phyloP scores from a whole-genome alignment of 192 early-diverging fungal genomes.

The Linnemannia elongata region DNA sequence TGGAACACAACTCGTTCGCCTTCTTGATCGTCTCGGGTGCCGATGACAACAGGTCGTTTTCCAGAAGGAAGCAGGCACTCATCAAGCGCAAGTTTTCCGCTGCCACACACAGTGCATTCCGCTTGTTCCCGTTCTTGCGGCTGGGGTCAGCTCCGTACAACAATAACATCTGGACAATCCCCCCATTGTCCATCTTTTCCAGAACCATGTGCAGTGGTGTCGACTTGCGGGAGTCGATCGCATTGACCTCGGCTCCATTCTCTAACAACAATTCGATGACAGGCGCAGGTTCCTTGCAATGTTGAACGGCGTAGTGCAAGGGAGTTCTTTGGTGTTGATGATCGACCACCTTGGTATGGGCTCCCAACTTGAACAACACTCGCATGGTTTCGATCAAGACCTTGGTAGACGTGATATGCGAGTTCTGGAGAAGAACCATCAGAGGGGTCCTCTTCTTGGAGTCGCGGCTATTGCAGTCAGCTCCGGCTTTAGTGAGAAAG shows the following conservation, averaged over 20 bases:
- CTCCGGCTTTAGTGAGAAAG: constrained; percentile 46
- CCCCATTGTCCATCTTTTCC: constrained; percentile 50
- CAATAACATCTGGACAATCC: constrained; percentile 53
- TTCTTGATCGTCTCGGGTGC: constrained; percentile 54
- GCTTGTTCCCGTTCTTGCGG: constrained; percentile 46
- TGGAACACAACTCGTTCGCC: constrained; percentile 50
- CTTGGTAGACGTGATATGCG: constrained; percentile 42
- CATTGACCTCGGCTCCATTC: constrained; percentile 54
- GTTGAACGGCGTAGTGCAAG: constrained; percentile 45
- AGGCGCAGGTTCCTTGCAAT: constrained; percentile 44
- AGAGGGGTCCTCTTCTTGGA: constrained; percentile 53
- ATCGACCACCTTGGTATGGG: constrained; percentile 37
- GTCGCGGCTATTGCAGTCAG: constrained; percentile 49
- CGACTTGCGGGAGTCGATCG: constrained; percentile 28
- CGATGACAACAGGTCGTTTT: constrained; percentile 54
- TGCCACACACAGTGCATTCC: constrained; percentile 45
- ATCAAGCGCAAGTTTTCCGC: constrained; percentile 54
- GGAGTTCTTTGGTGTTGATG: constrained; percentile 41
- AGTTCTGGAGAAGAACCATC: constrained; percentile 39
- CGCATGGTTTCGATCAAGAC: constrained; percentile 45
- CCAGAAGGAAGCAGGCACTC: constrained; percentile 57
- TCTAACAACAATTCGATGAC: constrained; percentile 50
- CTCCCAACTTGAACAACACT: constrained; percentile 52
- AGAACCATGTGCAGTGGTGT: constrained; percentile 54
- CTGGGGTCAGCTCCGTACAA: constrained; percentile 53